Conservation (phyloP, 1,284 basidiomycete species). For the Apiotrichum laibachii region DNA sequence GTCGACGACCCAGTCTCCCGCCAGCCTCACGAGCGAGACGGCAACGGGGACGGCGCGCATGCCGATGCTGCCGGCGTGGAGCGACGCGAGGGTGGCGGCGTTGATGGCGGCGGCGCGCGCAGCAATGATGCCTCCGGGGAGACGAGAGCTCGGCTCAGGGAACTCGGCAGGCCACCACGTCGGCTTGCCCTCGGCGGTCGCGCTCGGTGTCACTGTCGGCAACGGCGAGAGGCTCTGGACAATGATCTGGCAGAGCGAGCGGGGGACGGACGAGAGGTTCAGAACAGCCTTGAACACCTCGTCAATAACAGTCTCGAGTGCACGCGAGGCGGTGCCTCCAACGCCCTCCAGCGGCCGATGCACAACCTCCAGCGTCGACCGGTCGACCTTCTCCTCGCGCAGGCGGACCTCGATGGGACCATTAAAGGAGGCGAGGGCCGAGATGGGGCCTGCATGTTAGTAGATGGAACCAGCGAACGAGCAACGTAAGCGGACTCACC, state of each 20-base stretch:
- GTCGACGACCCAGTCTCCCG: constrained; percentile 63
- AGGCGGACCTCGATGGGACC: constrained; percentile 58
- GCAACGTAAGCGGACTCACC: constrained; percentile 31
- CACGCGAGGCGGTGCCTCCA: constrained; percentile 47
- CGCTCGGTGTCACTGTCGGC: constrained; percentile 30
- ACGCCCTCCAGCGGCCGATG: constrained; percentile 55
- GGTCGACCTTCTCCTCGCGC: constrained; percentile 55
- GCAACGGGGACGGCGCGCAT: constrained; percentile 52
- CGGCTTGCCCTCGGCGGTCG: background rate
- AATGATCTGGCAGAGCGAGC: constrained; percentile 62
- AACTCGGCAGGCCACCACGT: constrained; percentile 5
- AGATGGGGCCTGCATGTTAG: constrained; percentile 41
- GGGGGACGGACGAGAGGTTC: constrained; percentile 54
- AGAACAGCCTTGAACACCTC: constrained; percentile 51
- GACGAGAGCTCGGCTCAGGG: background rate
- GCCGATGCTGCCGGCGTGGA: constrained; percentile 53
- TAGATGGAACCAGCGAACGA: background rate
- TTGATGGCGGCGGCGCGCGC: constrained; percentile 57
- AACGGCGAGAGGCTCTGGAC: constrained; percentile 59
- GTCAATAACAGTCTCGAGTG: constrained; percentile 43
- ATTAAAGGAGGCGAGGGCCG: constrained; percentile 52
- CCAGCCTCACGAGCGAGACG: constrained; percentile 41
- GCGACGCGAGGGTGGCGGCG: constrained; percentile 53
- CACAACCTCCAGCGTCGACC: constrained; percentile 56
- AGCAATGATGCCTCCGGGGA: constrained; percentile 18